These are phyloP conservation scores for Colletotrichum cordylinicola DNA, from an alignment of 2,329 filamentous ascomycete species.

Conservation along the genomic window DNA sequence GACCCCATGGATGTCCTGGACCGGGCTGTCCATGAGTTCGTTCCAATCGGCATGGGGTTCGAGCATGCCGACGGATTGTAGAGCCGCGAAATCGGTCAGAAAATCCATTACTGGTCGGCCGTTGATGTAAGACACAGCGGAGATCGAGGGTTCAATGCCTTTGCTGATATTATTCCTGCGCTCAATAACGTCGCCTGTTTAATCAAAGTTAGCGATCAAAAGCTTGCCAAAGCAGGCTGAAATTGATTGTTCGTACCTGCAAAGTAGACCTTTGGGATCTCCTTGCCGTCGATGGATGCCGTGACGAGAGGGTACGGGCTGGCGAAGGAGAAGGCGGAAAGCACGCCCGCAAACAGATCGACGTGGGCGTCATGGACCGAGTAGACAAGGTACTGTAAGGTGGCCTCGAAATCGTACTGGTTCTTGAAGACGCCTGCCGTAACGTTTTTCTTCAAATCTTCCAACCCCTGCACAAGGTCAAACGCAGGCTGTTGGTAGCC, in stretches of 20 bases:
- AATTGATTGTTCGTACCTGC: background rate
- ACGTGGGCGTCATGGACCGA: slow-evolving; percentile 10
- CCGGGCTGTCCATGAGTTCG: slow-evolving; percentile 3
- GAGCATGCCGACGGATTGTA: slow-evolving; percentile 8
- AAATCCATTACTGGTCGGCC: background rate
- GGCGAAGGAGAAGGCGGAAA: slow-evolving; percentile 9
- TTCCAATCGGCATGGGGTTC: slow-evolving; percentile 19
- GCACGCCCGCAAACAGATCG: background rate
- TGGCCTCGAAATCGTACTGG: slow-evolving; percentile 6
- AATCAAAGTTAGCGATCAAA: background rate
- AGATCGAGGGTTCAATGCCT: background rate
- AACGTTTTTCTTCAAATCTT: background rate
- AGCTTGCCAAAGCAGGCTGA: background rate
- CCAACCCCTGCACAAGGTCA: background rate
- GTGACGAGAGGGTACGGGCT: background rate
- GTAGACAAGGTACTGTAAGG: slow-evolving; percentile 2
- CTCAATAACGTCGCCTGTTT: background rate
- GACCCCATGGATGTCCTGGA: background rate
- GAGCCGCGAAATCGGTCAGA: background rate
- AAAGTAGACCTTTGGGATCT: slow-evolving; percentile 9
- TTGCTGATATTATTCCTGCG: background rate
- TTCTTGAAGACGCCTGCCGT: background rate
- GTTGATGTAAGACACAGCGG: slow-evolving; percentile 6
- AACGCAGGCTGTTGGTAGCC: slow-evolving; percentile 10
- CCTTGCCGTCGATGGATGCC: slow-evolving; percentile 6